Base-by-base conservation (phyloP, 2,329 filamentous ascomycete species). In the Trichoderma sp. region DNA sequence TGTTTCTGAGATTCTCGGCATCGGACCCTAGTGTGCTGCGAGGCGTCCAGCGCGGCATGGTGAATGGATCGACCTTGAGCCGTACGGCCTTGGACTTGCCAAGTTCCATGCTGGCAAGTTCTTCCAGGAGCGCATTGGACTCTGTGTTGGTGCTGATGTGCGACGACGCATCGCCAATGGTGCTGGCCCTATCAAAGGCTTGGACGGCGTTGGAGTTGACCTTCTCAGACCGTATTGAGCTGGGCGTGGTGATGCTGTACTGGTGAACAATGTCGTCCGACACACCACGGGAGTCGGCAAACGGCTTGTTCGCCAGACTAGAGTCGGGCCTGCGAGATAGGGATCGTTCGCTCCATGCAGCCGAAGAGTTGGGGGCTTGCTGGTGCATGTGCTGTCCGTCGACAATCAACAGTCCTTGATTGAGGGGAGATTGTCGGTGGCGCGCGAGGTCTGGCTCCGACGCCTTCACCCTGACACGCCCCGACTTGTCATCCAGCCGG, bases 41-140 rank as follows among this genome's bases (percentile, higher is more conserved):
- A 44, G 84, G 82, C 45, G 76, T 78, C 78, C 81, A 83, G 57
- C 82, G 81, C 1, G 84, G 84, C 78, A 85, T 83, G 14, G 74
- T 76, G 30, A 74, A 73, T 6, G 82, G 81, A 55, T 85, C 83
- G 7, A 79, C 81, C 71, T 81, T 82, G 67, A 85, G 69, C 4
- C 81, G 44, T 3, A 63, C 19, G 28, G 60, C 50, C 24, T 63
- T 63, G 17, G 60, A 19, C 26, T 63, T 21, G 39, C 60, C 50
- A 45, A 63, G 50, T 12, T 63, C 60, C 48, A 55, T 34, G 3
- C 60, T 41, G 10, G 60, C 60, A 19, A 63, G 10, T 24, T 63
- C 60, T n/a, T 63, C 60, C 15, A 63, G 21, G 12, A 63, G 60
- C 0, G 60, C 41, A 47, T 63, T 50, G n/a, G 60, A 63, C 50